Percentiles rank a stretch among this genome's conserved stretches.
These are phyloP conservation scores for Hypholoma sublateritium DNA, from an alignment of 768 basidiomycete genomes.

Conservation along the genomic window DNA sequence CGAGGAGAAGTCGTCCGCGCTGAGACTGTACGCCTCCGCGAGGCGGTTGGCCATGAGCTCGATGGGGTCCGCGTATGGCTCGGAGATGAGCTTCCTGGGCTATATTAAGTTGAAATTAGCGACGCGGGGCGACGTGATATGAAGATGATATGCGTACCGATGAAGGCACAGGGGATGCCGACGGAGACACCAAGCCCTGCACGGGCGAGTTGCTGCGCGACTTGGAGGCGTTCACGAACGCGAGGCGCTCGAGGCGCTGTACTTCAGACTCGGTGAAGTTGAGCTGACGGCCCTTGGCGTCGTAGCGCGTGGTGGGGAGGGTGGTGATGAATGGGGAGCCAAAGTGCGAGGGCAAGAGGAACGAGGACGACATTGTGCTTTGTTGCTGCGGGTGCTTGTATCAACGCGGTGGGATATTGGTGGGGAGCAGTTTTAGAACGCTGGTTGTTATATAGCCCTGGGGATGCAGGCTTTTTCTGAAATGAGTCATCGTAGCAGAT, in stretches of 20 bases:
- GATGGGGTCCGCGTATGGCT: slow-evolving; percentile 25
- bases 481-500: neutral
- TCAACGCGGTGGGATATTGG: neutral
- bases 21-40: slow-evolving; percentile 19
- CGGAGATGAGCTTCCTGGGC: slow-evolving; percentile 21
- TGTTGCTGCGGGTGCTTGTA: neutral
- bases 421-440: neutral
- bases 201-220: slow-evolving; percentile 24
- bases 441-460: neutral
- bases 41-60: slow-evolving; percentile 29
- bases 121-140: neutral
- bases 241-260: slow-evolving; percentile 50
- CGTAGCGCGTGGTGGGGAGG: slow-evolving; percentile 31
- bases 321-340: slow-evolving; percentile 24
- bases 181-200: slow-evolving; percentile 15
- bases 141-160: neutral
- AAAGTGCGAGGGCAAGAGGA: slow-evolving; percentile 20
- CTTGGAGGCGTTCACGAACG: slow-evolving; percentile 49
- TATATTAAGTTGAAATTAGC: slow-evolving; percentile 7
- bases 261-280: slow-evolving; percentile 42
- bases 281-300: slow-evolving; percentile 44
- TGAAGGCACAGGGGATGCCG: slow-evolving; percentile 19
- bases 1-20: slow-evolving; percentile 1
- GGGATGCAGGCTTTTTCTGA: neutral
- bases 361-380: slow-evolving; percentile 8